Evolutionary conservation across 2,329 filamentous ascomycete genomes (phyloP), one percentile per base, ranked within the genome.

Genomic region (Septoria petroselini): DNA sequence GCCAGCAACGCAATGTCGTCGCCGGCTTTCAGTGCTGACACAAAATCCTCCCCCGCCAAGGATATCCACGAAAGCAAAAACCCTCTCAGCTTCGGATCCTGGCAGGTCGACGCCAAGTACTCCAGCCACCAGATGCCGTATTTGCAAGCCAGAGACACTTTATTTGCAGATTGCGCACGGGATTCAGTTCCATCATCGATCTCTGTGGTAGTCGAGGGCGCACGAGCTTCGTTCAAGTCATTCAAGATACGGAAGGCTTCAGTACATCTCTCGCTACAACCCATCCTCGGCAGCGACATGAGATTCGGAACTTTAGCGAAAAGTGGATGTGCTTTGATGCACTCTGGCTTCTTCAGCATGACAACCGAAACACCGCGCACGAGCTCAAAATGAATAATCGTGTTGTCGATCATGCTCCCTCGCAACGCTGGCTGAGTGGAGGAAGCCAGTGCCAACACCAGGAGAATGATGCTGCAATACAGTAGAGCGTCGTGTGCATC

Each of bases 401-500:
- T 49, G 11, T 55, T 42, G 7, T 52, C 29, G 33, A 55, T 43
- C 40, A 48, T 52, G 7, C 53, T 48, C 9, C 46, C 53, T 30
- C 41, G 21, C 38, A 52, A 27, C 11, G 44, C 27, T 5, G 49
- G 41, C 19, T 50, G 42, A 6, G 53, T 52, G 8, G 49, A 43
- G 4, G 53, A 55, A 11, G 53, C 53, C 19, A 55, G 30, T 3
- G 53, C 53, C 7, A 55, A 40, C 1, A 55, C 49, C 48, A 50
- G 49, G 14, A 55, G 34, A 8, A 55, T 14, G 7, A 55, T 41
- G 2, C 45, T 52, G 30, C 45, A 50, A 12, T 55, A 52, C 15
- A 55, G 27, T 23, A 55, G 29, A 4, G 53, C 45, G 33, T 55
- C 53, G 19, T 55, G 46, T 29, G 33, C 40, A n/a, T 48, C 45